These are phyloP conservation scores for Thalassiosira mediterranea DNA, from an alignment of 352 stramenopile genomes.

Conservation along the genomic window DNA sequence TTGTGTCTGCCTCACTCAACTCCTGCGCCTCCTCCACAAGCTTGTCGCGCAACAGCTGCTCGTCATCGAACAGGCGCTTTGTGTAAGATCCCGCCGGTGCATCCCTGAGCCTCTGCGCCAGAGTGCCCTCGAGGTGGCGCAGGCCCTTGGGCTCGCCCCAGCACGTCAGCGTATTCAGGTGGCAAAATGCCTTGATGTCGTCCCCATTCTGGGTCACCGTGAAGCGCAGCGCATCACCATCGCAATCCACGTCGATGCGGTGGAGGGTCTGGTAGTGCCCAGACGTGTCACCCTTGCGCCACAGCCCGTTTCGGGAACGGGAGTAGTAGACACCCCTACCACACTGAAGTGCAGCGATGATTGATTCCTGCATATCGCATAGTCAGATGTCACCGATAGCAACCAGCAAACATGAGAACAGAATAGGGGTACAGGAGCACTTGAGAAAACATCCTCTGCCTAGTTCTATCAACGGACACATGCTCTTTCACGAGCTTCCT, in stretches of 20 bases:
- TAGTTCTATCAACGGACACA: background rate
- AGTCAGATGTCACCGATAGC: background rate
- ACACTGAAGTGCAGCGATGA: slow-evolving; percentile 88
- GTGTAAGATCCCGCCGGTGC: slow-evolving; percentile 94
- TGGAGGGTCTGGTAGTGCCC: slow-evolving; percentile 93
- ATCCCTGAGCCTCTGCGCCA: slow-evolving; percentile 87
- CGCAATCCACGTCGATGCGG: slow-evolving; percentile 93
- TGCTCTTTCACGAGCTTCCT: too few species aligned
- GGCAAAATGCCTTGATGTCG: slow-evolving; percentile 78
- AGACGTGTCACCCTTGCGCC: slow-evolving; percentile 95
- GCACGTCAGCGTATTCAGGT: slow-evolving; percentile 91
- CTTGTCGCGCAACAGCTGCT: slow-evolving; percentile 92
- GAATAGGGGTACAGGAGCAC: background rate
- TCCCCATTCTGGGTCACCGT: slow-evolving; percentile 89
- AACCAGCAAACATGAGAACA: background rate
- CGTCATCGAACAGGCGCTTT: slow-evolving; percentile 94
- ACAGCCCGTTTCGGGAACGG: slow-evolving; percentile 88
- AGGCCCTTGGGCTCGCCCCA: slow-evolving; percentile 90
- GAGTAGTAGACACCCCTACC: slow-evolving; percentile 94
- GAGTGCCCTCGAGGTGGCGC: slow-evolving; percentile 88
- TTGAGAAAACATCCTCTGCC: background rate
- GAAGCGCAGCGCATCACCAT: slow-evolving; percentile 94
- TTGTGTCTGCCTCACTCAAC: slow-evolving; percentile 71
- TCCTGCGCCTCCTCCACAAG: slow-evolving; percentile 95
- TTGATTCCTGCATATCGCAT: slow-evolving; percentile 80